Evolutionary conservation across 441 rosid genomes (phyloP).

Genomic region (Bocquillonia castaneifolia): DNA sequence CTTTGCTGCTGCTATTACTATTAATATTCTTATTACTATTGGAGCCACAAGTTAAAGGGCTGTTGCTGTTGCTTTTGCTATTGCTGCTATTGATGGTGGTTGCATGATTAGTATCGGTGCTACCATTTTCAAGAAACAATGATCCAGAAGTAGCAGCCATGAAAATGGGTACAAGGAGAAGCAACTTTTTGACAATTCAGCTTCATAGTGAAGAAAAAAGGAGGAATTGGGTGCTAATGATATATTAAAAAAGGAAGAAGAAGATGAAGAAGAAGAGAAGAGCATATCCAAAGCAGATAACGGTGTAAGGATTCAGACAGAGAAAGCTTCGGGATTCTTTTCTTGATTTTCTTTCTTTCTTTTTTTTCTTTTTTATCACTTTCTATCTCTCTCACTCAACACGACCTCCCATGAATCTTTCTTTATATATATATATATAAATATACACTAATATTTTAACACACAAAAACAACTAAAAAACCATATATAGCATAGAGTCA

Average conservation of each 20-base stretch:
- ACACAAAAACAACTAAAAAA: not conserved
- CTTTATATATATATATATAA: not conserved
- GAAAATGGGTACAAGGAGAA: not conserved
- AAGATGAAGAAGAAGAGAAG: not conserved
- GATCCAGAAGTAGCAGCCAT: conserved; percentile 42
- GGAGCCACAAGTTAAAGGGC: not conserved
- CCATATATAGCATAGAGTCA: conserved; percentile 19
- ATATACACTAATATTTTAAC: not conserved
- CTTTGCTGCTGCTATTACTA: conserved; percentile 18
- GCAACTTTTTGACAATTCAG: no score
- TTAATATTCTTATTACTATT: not conserved
- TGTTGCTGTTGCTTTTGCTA: not conserved
- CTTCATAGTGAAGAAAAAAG: not conserved
- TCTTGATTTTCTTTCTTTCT: conserved; percentile 3
- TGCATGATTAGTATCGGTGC: not conserved
- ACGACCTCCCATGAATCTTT: conserved; percentile 28
- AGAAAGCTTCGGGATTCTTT: conserved; percentile 37
- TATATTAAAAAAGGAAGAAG: not conserved
- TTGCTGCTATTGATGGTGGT: not conserved
- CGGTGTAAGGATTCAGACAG: conserved; percentile 34
- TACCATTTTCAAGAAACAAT: conserved; percentile 18
- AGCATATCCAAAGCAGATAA: conserved; percentile 39
- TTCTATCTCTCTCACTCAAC: no score
- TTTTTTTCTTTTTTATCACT: not conserved
- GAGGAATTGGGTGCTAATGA: conserved; percentile 6